These are phyloP conservation scores for Cryphonectria naterciae DNA, from an alignment of 2,329 filamentous ascomycete species.

Conservation along the genomic window DNA sequence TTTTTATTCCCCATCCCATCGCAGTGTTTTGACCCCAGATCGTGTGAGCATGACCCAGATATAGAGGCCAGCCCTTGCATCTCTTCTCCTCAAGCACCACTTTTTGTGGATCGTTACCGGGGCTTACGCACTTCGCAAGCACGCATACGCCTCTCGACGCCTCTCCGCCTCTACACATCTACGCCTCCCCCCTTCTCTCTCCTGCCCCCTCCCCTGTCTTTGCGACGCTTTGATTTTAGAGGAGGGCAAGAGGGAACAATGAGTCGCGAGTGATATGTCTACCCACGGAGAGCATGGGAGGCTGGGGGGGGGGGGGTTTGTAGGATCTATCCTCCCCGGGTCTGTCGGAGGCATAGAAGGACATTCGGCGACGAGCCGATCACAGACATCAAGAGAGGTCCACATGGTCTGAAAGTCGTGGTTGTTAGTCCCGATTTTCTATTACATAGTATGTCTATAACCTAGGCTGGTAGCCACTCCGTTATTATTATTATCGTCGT, in stretches of 20 bases:
- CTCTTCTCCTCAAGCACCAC: not conserved
- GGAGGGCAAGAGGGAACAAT: not conserved
- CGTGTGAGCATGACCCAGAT: not conserved
- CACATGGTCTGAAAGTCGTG: not conserved
- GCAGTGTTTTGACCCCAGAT: not conserved
- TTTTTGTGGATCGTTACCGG: not conserved
- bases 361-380: not conserved
- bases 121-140: conserved; percentile 1
- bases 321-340: not conserved
- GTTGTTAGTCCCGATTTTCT: not conserved
- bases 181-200: not conserved
- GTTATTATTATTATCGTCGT: not conserved
- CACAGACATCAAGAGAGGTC: not conserved
- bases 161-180: not conserved
- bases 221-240: not conserved
- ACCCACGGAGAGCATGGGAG: not conserved
- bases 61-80: not conserved
- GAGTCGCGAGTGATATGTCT: not conserved
- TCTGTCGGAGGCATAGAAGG: not conserved
- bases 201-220: not conserved
- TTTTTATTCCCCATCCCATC: not conserved
- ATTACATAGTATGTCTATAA: not conserved
- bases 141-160: not conserved
- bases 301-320: too few relatives aligned
- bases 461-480: not conserved